Conservation (phyloP, 169 alveolate species). For the Plasmodium gonderi region DNA sequence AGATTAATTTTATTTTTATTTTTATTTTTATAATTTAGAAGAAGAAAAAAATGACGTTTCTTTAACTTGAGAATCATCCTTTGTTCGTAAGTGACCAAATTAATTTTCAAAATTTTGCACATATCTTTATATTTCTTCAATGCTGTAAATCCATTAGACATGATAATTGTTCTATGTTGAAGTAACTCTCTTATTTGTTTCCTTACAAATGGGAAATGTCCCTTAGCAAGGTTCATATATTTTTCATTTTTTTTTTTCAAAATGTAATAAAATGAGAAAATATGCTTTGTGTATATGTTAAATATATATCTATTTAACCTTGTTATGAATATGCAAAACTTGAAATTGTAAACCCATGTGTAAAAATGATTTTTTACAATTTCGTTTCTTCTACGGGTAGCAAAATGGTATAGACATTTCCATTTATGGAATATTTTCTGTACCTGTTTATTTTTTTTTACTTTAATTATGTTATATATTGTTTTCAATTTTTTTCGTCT, state of each 20-base stretch:
- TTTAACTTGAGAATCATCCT: neutral
- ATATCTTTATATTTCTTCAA: neutral
- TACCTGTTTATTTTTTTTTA: neutral
- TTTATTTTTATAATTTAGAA: constrained; percentile 16
- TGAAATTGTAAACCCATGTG: constrained; percentile 28
- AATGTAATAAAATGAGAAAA: constrained; percentile 25
- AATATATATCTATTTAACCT: constrained; percentile 11
- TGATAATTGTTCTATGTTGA: neutral
- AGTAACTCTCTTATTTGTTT: constrained; percentile 8
- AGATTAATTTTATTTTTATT: constrained; percentile 8
- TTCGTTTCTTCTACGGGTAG: neutral
- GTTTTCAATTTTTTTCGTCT: neutral
- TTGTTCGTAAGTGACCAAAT: neutral
- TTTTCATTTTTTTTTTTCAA: constrained; percentile 37
- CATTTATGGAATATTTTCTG: constrained; percentile 10
- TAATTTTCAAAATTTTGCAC: neutral
- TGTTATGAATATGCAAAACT: constrained; percentile 4
- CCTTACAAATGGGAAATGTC: constrained; percentile 11
- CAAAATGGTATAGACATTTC: constrained; percentile 1
- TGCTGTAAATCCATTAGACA: neutral
- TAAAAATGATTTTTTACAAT: neutral
- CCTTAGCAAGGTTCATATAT: neutral
- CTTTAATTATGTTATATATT: neutral
- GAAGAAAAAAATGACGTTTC: neutral
- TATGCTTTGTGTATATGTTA: constrained; percentile 21